Conservation (phyloP, 768 basidiomycete genomes). For the Infundibulicybe gibba region DNA sequence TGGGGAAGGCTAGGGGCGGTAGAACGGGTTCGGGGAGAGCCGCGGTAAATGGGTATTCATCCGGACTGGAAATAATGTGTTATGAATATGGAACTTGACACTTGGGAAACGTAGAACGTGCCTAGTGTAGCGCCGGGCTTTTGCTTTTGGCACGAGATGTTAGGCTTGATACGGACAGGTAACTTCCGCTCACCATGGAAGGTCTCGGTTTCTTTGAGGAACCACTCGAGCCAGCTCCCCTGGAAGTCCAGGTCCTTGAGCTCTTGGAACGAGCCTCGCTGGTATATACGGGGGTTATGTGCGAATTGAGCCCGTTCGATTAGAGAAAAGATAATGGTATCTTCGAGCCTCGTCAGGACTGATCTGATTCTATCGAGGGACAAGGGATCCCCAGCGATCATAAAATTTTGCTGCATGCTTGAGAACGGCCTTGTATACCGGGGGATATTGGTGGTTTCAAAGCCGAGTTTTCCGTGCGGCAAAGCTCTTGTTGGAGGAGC, state of each 20-base stretch:
- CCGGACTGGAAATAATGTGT: conserved; percentile 59
- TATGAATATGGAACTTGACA: background rate
- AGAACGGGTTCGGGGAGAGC: conserved; percentile 83
- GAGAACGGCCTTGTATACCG: too few relatives aligned
- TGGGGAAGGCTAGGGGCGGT: conserved; percentile 66
- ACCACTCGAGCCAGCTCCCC: conserved; percentile 97
- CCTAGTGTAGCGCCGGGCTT: conserved; percentile 95
- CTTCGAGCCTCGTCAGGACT: conserved; percentile 87
- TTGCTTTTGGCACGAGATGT: conserved; percentile 50
- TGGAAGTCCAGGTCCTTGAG: conserved; percentile 68
- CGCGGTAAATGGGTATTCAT: conserved; percentile 93
- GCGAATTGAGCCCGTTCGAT: conserved; percentile 98
- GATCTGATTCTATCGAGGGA: conserved; percentile 86
- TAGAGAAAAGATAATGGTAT: conserved; percentile 97
- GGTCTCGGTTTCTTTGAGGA: conserved; percentile 89
- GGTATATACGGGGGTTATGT: conserved; percentile 87
- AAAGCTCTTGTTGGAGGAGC: too few relatives aligned
- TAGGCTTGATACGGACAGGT: conserved; percentile 1
- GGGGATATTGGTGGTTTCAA: too few relatives aligned
- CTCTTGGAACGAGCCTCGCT: conserved; percentile 74
- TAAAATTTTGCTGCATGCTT: conserved; percentile 55
- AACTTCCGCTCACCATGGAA: conserved; percentile 80
- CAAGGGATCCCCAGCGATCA: conserved; percentile 75
- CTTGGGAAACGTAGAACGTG: conserved; percentile 21
- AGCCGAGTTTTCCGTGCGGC: too few relatives aligned